Conservation (phyloP, 768 basidiomycete species). For the Russula abietina region DNA sequence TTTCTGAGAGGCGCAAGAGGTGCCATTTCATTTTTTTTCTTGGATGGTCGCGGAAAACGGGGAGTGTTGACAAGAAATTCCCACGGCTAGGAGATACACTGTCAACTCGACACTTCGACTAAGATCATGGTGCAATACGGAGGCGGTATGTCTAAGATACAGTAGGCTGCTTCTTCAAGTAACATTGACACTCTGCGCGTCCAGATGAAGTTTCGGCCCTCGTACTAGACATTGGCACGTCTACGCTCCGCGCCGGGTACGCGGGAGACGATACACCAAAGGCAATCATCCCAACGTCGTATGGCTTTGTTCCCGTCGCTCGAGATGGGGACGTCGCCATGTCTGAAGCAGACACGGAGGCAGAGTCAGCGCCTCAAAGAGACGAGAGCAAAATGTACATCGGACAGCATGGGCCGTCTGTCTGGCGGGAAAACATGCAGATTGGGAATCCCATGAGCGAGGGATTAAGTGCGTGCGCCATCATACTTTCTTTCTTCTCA, state of each 20-base stretch:
- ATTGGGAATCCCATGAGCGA: slow-evolving; percentile 77
- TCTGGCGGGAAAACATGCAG: slow-evolving; percentile 90
- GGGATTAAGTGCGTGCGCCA: slow-evolving; percentile 61
- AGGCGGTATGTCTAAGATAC: slow-evolving; percentile 52
- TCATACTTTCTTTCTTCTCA: background rate
- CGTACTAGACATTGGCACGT: slow-evolving; percentile 90
- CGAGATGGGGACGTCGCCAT: slow-evolving; percentile 49
- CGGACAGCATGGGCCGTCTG: slow-evolving; percentile 81
- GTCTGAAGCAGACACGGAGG: slow-evolving; percentile 41
- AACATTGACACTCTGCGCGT: background rate
- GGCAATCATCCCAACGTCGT: slow-evolving; percentile 83
- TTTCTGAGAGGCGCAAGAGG: slow-evolving; percentile 41
- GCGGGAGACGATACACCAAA: slow-evolving; percentile 96
- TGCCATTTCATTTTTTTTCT: slow-evolving; percentile 29
- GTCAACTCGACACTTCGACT: slow-evolving; percentile 2
- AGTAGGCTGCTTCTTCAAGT: background rate
- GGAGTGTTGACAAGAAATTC: slow-evolving; percentile 1
- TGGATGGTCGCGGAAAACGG: background rate
- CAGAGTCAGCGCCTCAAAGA: slow-evolving; percentile 35
- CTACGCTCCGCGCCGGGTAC: slow-evolving; percentile 88
- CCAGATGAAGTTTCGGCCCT: slow-evolving; percentile 95
- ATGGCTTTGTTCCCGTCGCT: slow-evolving; percentile 60
- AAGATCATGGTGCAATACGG: slow-evolving; percentile 77
- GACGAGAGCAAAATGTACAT: slow-evolving; percentile 61
- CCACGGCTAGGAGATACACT: slow-evolving; percentile 13